phyloP scores from a whole-genome alignment of 768 basidiomycete species.

The Boletus vermiculosoides region DNA sequence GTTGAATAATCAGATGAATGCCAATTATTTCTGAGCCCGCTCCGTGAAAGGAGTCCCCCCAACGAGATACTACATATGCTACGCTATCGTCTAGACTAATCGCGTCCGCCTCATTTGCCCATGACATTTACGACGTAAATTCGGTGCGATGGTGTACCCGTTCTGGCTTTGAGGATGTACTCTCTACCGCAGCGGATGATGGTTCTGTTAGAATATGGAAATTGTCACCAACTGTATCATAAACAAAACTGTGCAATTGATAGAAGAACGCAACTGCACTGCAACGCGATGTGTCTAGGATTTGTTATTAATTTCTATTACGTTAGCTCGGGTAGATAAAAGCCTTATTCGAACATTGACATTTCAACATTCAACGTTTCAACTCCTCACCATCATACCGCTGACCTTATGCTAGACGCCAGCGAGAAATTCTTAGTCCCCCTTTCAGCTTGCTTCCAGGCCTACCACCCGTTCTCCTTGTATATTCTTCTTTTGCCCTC shows the following conservation, averaged over 20 bases:
- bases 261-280: too few relatives aligned
- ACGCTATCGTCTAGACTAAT: slow-evolving; percentile 47
- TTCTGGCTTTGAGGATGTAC: slow-evolving; percentile 56
- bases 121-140: slow-evolving; percentile 86
- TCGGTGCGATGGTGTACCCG: slow-evolving; percentile 80
- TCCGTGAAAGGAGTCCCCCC: slow-evolving; percentile 16
- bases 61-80: slow-evolving; percentile 5
- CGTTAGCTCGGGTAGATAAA: too few relatives aligned
- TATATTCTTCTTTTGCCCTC: too few relatives aligned
- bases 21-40: background rate
- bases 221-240: slow-evolving; percentile 23
- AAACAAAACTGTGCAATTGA: background rate
- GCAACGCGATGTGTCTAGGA: too few relatives aligned
- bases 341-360: too few relatives aligned
- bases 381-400: too few relatives aligned
- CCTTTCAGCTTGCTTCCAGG: too few relatives aligned
- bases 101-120: slow-evolving; percentile 59
- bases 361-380: too few relatives aligned
- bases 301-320: too few relatives aligned
- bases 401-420: too few relatives aligned
- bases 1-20: slow-evolving; percentile 16
- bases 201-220: slow-evolving; percentile 81
- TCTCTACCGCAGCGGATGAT: slow-evolving; percentile 89
- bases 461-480: too few relatives aligned
- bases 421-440: too few relatives aligned